A percentile compares a stretch with the other conserved stretches of the same genome.
phyloP scores from a whole-genome alignment of 352 stramenopile genomes.

The Globisporangium uncinulatum region DNA sequence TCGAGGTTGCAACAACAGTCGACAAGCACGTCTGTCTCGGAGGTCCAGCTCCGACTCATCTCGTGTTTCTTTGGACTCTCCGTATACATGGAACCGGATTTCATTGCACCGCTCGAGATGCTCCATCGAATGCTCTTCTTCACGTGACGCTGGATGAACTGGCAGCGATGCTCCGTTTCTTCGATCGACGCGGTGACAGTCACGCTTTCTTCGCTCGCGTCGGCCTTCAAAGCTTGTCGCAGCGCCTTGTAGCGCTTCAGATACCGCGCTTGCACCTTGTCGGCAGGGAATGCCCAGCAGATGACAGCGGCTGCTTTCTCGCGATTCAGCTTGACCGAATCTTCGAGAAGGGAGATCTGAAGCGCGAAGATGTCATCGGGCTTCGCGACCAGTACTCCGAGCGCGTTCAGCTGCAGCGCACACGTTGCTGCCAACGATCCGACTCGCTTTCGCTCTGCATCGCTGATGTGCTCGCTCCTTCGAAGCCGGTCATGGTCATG shows the following conservation, averaged over 20 bases:
- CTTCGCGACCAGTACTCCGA: conserved; percentile 14
- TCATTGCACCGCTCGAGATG: conserved; percentile 5
- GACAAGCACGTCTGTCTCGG: conserved; percentile 15
- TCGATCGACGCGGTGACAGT: conserved; percentile 11
- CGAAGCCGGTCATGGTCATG: not conserved
- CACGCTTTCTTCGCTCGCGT: not conserved
- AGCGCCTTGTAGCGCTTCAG: conserved; percentile 30
- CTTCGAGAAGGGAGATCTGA: conserved; percentile 37
- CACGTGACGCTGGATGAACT: conserved; percentile 18
- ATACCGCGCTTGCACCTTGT: conserved; percentile 23
- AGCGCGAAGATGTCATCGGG: conserved; percentile 21
- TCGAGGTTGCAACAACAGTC: conserved; percentile 21
- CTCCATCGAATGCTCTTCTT: conserved; percentile 11
- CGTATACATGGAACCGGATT: not conserved
- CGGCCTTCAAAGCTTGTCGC: conserved; percentile 10
- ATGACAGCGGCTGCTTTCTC: conserved; percentile 20
- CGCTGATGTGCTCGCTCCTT: not conserved
- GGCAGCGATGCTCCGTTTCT: conserved; percentile 18
- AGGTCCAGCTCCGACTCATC: conserved; percentile 4
- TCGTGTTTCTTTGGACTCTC: conserved; percentile 9
- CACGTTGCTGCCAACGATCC: conserved; percentile 29
- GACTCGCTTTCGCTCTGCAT: conserved; percentile 1
- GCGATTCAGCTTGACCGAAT: conserved; percentile 17
- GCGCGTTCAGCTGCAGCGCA: conserved; percentile 31
- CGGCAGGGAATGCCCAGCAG: conserved; percentile 23